Evolutionary conservation across 306 rosid species (phyloP).

Genomic region (Ammopiptanthus mongolicus): DNA sequence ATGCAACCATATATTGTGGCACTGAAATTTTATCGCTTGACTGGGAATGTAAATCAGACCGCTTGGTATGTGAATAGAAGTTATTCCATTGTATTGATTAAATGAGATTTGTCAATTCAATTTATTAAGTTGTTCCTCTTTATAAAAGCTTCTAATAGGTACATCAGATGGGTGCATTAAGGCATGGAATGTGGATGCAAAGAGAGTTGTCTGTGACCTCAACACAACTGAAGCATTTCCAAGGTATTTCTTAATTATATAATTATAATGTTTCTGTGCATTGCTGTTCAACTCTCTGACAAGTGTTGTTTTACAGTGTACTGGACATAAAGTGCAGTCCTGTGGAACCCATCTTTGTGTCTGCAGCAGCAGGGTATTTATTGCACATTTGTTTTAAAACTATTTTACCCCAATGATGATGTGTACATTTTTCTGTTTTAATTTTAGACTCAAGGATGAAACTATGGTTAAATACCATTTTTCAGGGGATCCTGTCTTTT

Average conservation of each 20-base stretch:
- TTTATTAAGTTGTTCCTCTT: slow-evolving; percentile 33
- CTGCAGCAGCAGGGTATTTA: slow-evolving; percentile 91
- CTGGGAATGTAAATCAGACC: slow-evolving; percentile 97
- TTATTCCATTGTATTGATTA: background rate
- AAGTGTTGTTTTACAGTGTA: slow-evolving; percentile 49
- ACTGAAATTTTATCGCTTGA: slow-evolving; percentile 87
- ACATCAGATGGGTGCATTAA: slow-evolving; percentile 89
- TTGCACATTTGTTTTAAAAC: background rate
- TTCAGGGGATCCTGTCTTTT: background rate
- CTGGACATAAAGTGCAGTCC: slow-evolving; percentile 98
- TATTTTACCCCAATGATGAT: background rate
- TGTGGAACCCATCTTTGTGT: slow-evolving; percentile 87
- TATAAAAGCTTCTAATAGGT: slow-evolving; percentile 89
- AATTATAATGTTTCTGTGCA: slow-evolving; percentile 2
- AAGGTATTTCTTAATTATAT: slow-evolving; percentile 43
- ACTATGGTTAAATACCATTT: background rate
- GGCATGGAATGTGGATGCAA: slow-evolving; percentile 97
- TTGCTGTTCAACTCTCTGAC: slow-evolving; percentile 6
- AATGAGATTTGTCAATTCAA: slow-evolving; percentile 20
- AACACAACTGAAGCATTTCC: slow-evolving; percentile 77
- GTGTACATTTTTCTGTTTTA: background rate
- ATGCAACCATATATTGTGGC: slow-evolving; percentile 96
- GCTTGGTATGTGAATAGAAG: slow-evolving; percentile 62
- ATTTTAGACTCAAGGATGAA: background rate
- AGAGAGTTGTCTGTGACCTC: slow-evolving; percentile 96